Percentiles rank a stretch among this genome's conserved stretches.
phyloP scores from a whole-genome alignment of 208 protist genomes.

The Tetramitus jugosus region DNA sequence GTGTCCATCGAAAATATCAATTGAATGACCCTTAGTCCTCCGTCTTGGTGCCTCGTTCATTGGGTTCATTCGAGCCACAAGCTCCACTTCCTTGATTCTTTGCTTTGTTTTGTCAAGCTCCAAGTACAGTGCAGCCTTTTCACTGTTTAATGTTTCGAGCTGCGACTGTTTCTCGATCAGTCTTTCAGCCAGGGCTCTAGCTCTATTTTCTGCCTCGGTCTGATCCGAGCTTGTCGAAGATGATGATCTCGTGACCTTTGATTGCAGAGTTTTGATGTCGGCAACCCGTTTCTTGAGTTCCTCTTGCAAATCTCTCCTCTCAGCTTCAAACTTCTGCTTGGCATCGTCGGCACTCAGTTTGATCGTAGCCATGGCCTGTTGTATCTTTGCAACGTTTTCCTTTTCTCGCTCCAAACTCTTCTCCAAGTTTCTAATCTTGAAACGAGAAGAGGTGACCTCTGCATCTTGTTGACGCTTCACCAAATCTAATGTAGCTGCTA shows the following conservation, averaged over 20 bases:
- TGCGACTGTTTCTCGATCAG: conserved; percentile 21
- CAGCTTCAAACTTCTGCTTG: not conserved
- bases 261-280: not conserved
- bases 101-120: not conserved
- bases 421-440: conserved; percentile 18
- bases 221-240: not conserved
- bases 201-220: not conserved
- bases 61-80: not conserved
- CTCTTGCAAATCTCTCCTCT: not conserved
- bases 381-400: not conserved
- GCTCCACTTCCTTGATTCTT: not conserved
- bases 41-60: not conserved
- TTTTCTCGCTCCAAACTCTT: conserved; percentile 6
- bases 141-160: conserved; percentile 9
- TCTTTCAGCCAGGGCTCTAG: conserved; percentile 12
- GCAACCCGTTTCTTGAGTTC: not conserved
- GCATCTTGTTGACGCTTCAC: conserved; percentile 16
- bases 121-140: not conserved
- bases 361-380: not conserved
- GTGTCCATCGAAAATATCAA: not conserved
- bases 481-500: not conserved
- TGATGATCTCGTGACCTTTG: not conserved
- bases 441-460: not conserved
- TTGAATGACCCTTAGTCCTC: not conserved
- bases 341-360: conserved; percentile 6